These are phyloP conservation scores for Paralagenidium karlingii DNA, from an alignment of 352 stramenopile species.

Conservation along the genomic window DNA sequence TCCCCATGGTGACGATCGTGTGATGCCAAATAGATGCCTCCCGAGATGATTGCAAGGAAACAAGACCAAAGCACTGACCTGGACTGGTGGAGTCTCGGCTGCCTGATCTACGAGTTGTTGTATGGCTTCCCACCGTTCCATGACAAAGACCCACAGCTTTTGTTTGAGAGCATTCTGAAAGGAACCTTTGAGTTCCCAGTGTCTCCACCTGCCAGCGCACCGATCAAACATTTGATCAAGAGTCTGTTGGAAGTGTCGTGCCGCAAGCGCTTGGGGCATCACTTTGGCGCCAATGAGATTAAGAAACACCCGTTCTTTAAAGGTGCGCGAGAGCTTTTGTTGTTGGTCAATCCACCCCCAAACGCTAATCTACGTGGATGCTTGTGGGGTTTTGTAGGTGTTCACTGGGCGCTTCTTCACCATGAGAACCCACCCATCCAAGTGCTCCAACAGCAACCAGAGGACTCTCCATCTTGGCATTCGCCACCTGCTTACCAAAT, in stretches of 20 bases:
- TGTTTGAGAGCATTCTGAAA: conserved; percentile 41
- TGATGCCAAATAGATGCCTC: too few relatives aligned
- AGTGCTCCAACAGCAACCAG: too few relatives aligned
- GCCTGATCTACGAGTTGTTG: conserved; percentile 64
- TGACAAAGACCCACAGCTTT: conserved; percentile 13
- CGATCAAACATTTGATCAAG: conserved; percentile 15
- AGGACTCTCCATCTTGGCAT: too few relatives aligned
- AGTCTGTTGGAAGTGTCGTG: conserved; percentile 10
- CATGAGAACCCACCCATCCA: not conserved
- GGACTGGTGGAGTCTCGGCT: conserved; percentile 73
- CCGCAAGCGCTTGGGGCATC: conserved; percentile 12
- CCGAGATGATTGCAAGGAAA: too few relatives aligned
- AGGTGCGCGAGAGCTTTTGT: too few relatives aligned
- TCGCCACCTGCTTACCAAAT: too few relatives aligned
- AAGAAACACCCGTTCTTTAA: conserved; percentile 21
- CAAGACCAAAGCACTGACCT: conserved; percentile 23
- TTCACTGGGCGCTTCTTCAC: conserved; percentile 13
- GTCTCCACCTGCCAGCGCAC: conserved; percentile 7
- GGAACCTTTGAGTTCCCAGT: conserved; percentile 24
- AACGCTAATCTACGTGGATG: too few relatives aligned
- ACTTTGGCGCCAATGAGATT: conserved; percentile 11
- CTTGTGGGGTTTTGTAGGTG: too few relatives aligned
- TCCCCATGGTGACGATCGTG: too few relatives aligned
- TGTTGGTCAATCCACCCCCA: too few relatives aligned
- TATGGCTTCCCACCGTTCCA: conserved; percentile 50